A percentile compares a stretch with the other conserved stretches of the same genome.
These are phyloP conservation scores for Arbutus unedo DNA, from an alignment of 148 eudicot species.

Conservation along the genomic window DNA sequence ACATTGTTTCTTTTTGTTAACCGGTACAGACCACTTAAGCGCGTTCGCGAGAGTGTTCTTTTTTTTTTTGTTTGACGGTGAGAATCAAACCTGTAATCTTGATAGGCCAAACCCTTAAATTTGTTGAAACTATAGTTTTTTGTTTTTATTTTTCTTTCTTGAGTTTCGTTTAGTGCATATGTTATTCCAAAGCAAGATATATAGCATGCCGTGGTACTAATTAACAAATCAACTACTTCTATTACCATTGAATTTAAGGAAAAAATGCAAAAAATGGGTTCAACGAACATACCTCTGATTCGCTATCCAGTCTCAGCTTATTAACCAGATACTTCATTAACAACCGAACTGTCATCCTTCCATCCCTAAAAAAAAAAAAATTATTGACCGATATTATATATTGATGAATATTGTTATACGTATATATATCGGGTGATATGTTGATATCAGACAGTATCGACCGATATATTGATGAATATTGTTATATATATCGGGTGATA, in stretches of 20 bases:
- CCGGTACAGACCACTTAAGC: no score
- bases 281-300: conserved; percentile 64
- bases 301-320: conserved; percentile 75
- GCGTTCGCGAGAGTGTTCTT: no score
- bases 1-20: no score
- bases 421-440: neutral
- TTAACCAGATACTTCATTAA: conserved; percentile 76
- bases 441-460: neutral
- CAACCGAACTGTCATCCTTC: conserved; percentile 70
- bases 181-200: neutral
- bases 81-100: no score
- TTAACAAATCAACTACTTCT: neutral
- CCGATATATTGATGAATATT: neutral
- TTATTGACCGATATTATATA: neutral
- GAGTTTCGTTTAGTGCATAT: neutral
- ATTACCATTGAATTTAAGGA: neutral
- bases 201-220: neutral
- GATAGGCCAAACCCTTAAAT: neutral
- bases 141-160: neutral
- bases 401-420: neutral
- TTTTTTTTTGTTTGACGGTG: no score
- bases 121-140: neutral
- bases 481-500: neutral
- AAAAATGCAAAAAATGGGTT: neutral
- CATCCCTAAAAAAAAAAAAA: conserved; percentile 71